A percentile compares a stretch with the other conserved stretches of the same genome.
These are phyloP conservation scores for Helotiales sp. DNA, from an alignment of 2,329 filamentous ascomycete genomes.

Conservation along the genomic window DNA sequence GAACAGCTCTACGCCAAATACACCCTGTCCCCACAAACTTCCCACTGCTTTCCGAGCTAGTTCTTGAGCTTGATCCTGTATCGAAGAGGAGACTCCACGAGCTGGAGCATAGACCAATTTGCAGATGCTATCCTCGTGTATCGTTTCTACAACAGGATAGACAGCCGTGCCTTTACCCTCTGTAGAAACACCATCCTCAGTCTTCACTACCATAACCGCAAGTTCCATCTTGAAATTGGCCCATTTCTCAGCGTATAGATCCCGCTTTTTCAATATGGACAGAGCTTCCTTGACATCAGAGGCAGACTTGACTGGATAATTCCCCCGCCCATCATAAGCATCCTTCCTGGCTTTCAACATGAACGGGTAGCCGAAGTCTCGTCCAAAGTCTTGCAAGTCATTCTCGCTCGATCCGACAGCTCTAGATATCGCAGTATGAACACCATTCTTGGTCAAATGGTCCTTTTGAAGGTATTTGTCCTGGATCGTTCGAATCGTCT, in stretches of 20 bases:
- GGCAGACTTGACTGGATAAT: slow-evolving; percentile 66
- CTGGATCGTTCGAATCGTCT: slow-evolving; percentile 86
- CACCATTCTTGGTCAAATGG: slow-evolving; percentile 69
- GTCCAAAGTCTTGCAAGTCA: slow-evolving; percentile 65
- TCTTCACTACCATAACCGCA: slow-evolving; percentile 93
- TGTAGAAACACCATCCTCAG: slow-evolving; percentile 63
- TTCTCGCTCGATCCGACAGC: slow-evolving; percentile 57
- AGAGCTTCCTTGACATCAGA: slow-evolving; percentile 69
- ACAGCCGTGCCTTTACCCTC: slow-evolving; percentile 62
- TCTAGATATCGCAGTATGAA: slow-evolving; percentile 75
- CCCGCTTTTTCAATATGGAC: slow-evolving; percentile 69
- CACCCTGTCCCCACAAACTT: slow-evolving; percentile 84
- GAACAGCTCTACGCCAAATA: slow-evolving; percentile 98
- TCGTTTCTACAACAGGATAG: slow-evolving; percentile 90
- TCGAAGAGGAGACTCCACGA: slow-evolving; percentile 65
- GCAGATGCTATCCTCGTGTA: slow-evolving; percentile 95
- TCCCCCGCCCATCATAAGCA: slow-evolving; percentile 89
- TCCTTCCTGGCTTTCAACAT: slow-evolving; percentile 93
- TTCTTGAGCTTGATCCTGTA: slow-evolving; percentile 70
- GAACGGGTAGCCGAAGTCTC: slow-evolving; percentile 76
- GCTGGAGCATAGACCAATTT: slow-evolving; percentile 89
- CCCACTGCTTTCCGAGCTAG: slow-evolving; percentile 80
- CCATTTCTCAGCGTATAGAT: slow-evolving; percentile 83
- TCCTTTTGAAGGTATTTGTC: slow-evolving; percentile 93
- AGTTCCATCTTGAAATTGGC: slow-evolving; percentile 85